Evolutionary conservation across 2,329 filamentous ascomycete species (phyloP), one percentile per base, ranked within the genome.

Genomic region (Allantophomopsis cytisporea): DNA sequence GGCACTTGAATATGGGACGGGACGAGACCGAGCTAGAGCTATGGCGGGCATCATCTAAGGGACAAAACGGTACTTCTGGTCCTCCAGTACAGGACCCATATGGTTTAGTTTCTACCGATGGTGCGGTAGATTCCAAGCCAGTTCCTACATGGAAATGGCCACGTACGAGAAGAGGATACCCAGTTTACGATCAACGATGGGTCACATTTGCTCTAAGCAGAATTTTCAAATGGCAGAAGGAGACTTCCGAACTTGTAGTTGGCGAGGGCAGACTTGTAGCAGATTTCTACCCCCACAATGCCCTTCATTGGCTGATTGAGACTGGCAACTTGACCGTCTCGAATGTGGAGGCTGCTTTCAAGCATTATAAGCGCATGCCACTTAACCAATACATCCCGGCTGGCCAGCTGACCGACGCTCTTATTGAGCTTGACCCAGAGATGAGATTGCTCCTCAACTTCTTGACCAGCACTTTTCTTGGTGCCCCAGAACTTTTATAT

Each of bases 391-490:
- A 62, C n/a, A 62, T 68, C 18, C 59, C 71, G 12, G 66, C 76
- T 10, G 71, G 73, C 28, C 73, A 81, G 41, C 63, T 87, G 4
- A 68, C 83, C 16, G 59, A 66, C 35, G 65, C 77, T 35, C 60
- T 87, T 31, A 68, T 71, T 1, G 67, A 77, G 37, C 65, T 78
- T n/a, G 82, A 87, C 49, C 71, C 76, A 2, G 75, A 76, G 28
- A 69, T 85, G 55, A 72, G 77, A 38, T 62, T 85, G 2, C 64
- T 87, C 31, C 66, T 79, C 34, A 71, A 69, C 40, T 74, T 84
- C 42, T 62, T 88, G 6, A 71, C 73, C 31, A 68, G 70, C 5
- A 81, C 80, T 7, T 73, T 75, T 49, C 66, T 86, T 14, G 73
- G 76, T 3, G 65, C 80, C 32, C 60, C 68, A 3, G 82, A 87